Base-by-base conservation (phyloP, 2,329 filamentous ascomycete genomes). In the Paraconiothyrium brasiliense region DNA sequence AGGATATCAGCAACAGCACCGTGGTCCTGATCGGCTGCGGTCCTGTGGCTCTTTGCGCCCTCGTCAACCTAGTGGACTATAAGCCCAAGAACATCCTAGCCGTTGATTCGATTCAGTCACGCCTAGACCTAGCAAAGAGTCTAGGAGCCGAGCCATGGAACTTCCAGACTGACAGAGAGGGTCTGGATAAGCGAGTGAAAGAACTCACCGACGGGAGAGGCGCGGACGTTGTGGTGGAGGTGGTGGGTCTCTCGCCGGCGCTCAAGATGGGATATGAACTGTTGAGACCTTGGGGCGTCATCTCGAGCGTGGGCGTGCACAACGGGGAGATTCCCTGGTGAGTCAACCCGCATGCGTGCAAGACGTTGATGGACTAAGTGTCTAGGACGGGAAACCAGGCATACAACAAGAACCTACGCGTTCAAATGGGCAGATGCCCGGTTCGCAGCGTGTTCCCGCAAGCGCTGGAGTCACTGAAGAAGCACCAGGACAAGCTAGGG, bases 11-110 rank as follows among this genome's bases (percentile, higher is more conserved):
- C 20, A 86, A 92, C 50, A 87, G 89, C 62, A 92, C 90, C 0
- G 89, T 93, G 0, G 91, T 96, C 1, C 82, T 97, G 22, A 87
- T 97, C 61, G 94, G 94, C 5, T 97, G 93, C 73, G 94, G 94
- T 1, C 83, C 83, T 0, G 83, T 97, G 3, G 94, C 93, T 1
- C 84, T 97, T 13, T 97, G 94, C 76, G 92, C 93, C 16, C 82
- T 96, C 60, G 85, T 94, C 63, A 90, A 92, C 61, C 90, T 91
- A 6, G 82, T 90, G n/a, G 88, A 92, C 71, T 90, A 89, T 77
- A 87, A 88, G 67, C 92, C 93, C 0, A 91, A 89, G 76, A 85
- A 92, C 71, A 79, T 96, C 2, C 88, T 96, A 63, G 92, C 92
- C 6, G 86, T 96, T 52, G 93, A 97, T 79, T 89, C 90, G 9